Conservation (phyloP, 2,329 filamentous ascomycete species). For the Epicoccum nigrum region DNA sequence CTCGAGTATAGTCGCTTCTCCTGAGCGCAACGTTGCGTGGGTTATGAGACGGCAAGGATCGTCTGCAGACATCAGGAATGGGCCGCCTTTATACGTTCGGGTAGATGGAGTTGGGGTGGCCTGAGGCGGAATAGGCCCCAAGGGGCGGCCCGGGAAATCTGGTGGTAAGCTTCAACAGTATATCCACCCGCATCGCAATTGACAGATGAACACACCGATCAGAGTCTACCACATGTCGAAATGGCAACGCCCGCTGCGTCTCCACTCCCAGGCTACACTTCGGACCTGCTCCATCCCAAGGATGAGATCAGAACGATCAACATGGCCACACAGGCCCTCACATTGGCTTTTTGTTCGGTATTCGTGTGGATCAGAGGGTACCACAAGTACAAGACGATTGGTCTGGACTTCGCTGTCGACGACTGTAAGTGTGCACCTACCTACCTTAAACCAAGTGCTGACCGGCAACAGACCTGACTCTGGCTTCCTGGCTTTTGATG, state of each 20-base stretch:
- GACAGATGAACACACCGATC: background rate
- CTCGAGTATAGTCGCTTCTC: constrained; percentile 1
- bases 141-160: background rate
- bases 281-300: constrained; percentile 14
- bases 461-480: constrained; percentile 8
- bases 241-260: constrained; percentile 12
- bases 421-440: constrained; percentile 15
- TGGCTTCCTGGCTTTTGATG: constrained; percentile 15
- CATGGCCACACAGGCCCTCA: constrained; percentile 16
- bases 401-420: constrained; percentile 13
- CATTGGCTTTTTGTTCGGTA: constrained; percentile 10
- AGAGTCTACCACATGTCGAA: background rate
- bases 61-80: constrained; percentile 5
- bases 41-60: constrained; percentile 3
- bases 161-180: too few relatives aligned
- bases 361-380: constrained; percentile 19
- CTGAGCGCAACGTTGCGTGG: constrained; percentile 2
- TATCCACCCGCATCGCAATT: too few relatives aligned
- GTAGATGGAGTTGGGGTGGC: constrained; percentile 1
- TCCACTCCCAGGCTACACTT: constrained; percentile 10
- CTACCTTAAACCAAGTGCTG: background rate
- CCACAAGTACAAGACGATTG: constrained; percentile 11
- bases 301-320: constrained; percentile 20
- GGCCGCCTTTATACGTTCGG: background rate
- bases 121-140: background rate